A percentile compares a stretch with the other conserved stretches of the same genome.
Conservation (phyloP, 2,329 filamentous ascomycete genomes). For the Diaporthe sp. region DNA sequence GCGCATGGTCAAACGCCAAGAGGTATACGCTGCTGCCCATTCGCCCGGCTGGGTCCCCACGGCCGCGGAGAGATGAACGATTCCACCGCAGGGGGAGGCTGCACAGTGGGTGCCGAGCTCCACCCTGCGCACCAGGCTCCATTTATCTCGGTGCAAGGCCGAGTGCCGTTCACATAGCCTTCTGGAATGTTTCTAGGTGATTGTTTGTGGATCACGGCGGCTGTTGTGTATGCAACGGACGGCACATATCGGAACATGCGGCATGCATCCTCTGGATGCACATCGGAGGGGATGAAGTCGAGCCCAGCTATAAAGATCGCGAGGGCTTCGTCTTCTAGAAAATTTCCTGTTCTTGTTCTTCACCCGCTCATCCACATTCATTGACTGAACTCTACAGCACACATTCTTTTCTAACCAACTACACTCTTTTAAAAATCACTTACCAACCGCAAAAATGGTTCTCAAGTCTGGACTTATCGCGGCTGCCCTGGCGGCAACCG, state of each 20-base stretch:
- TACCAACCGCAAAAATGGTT: slow-evolving; percentile 22
- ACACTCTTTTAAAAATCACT: slow-evolving; percentile 17
- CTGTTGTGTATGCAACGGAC: not conserved
- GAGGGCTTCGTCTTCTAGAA: not conserved
- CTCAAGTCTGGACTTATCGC: slow-evolving; percentile 25
- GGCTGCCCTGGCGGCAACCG: slow-evolving; percentile 33
- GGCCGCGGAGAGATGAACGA: slow-evolving; percentile 17
- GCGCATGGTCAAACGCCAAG: slow-evolving; percentile 25
- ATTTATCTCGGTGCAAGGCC: slow-evolving; percentile 6
- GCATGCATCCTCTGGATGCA: not conserved
- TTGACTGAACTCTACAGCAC: slow-evolving; percentile 10
- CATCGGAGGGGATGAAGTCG: not conserved
- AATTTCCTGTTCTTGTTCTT: not conserved
- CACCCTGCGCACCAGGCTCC: not conserved
- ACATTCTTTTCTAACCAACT: slow-evolving; percentile 5
- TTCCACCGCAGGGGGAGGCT: slow-evolving; percentile 22
- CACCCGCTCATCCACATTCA: slow-evolving; percentile 13
- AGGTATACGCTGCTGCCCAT: not conserved
- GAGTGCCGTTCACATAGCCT: not conserved
- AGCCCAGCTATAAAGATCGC: slow-evolving; percentile 21
- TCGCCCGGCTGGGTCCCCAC: slow-evolving; percentile 16
- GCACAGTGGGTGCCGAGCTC: slow-evolving; percentile 18
- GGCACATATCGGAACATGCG: not conserved
- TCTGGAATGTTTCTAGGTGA: slow-evolving; percentile 20
- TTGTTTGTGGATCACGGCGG: not conserved